phyloP scores from a whole-genome alignment of 257 asterid species.

The Rhazya stricta region DNA sequence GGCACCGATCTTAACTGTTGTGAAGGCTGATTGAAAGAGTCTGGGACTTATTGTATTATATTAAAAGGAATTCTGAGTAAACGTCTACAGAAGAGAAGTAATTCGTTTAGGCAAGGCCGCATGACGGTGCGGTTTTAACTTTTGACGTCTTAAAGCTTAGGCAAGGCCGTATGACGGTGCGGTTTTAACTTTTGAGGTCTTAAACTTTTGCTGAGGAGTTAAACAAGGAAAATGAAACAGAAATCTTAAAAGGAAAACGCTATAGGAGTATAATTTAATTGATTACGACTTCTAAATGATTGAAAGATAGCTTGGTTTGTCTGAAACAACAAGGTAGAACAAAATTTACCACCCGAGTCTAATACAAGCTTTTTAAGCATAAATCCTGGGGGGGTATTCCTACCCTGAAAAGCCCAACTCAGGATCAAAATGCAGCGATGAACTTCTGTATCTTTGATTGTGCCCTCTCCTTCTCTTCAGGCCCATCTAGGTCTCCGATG shows the following conservation, averaged over 20 bases:
- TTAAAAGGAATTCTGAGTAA: not conserved
- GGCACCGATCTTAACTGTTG: too few species aligned
- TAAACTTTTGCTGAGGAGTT: not conserved
- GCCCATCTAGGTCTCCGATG: slow-evolving; percentile 94
- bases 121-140: not conserved
- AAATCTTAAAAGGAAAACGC: not conserved
- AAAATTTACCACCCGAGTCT: too few species aligned
- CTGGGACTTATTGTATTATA: too few species aligned
- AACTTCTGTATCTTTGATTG: slow-evolving; percentile 69
- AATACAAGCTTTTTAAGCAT: not conserved
- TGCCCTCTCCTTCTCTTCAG: slow-evolving; percentile 93
- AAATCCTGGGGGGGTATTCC: not conserved
- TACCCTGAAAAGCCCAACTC: not conserved
- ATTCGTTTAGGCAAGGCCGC: too few species aligned
- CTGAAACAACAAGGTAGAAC: too few species aligned
- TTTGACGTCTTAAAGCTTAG: not conserved
- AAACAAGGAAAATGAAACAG: not conserved
- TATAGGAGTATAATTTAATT: not conserved
- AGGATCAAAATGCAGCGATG: slow-evolving; percentile 49
- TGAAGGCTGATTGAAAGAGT: too few species aligned
- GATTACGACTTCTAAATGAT: not conserved
- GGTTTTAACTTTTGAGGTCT: not conserved
- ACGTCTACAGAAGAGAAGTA: not conserved
- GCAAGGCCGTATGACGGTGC: too few species aligned
- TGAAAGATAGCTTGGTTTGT: not conserved